Evolutionary conservation across 176 grass and related monocot species (phyloP).

Genomic region (Triticum dicoccoides): DNA sequence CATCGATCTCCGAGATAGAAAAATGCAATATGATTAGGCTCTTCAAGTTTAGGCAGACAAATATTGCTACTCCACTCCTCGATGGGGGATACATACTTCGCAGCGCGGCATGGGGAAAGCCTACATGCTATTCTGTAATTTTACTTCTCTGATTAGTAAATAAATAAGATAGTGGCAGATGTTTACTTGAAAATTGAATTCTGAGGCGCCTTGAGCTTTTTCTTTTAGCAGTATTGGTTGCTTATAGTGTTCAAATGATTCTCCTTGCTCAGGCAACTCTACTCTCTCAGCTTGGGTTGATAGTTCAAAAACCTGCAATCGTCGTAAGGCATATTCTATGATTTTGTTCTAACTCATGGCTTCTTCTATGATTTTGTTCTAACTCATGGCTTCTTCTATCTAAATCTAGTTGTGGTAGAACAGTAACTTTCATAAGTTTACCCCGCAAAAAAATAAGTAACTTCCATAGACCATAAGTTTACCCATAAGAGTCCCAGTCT

Average conservation of each 20-base stretch:
- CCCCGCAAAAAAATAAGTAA: no score
- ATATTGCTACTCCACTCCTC: background rate
- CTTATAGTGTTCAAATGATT: background rate
- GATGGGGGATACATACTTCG: background rate
- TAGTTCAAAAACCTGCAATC: background rate
- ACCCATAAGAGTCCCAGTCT: background rate
- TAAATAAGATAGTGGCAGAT: conserved; percentile 17
- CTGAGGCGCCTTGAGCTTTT: background rate
- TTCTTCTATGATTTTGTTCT: background rate
- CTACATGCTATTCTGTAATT: conserved; percentile 9
- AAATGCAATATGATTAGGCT: background rate
- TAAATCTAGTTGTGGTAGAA: background rate
- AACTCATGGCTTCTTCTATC: background rate
- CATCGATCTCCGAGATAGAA: background rate
- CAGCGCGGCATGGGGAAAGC: background rate
- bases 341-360: background rate
- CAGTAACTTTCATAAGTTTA: background rate
- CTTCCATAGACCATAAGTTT: background rate
- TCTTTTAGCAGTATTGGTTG: background rate
- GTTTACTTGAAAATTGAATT: background rate
- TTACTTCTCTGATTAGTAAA: conserved; percentile 32
- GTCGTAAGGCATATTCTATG: background rate
- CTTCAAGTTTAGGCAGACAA: background rate
- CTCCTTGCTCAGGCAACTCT: background rate
- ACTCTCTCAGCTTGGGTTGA: background rate